Conservation (phyloP, 208 protist species). For the Trypanosoma caninum region DNA sequence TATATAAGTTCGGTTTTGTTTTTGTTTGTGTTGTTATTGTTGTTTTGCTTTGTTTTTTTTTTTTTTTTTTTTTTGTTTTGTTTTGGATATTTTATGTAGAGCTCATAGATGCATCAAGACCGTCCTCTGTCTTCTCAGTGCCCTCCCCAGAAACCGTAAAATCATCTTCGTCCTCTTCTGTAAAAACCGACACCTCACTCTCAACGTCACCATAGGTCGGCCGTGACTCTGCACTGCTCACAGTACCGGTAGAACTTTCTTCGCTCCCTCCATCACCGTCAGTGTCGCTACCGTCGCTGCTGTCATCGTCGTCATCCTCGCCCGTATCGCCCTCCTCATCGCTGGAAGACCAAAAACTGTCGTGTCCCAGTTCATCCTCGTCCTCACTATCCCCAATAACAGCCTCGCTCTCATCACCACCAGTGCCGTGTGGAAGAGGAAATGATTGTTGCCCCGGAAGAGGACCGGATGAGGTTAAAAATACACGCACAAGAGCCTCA, state of each 20-base stretch:
- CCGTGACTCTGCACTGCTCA: slow-evolving; percentile 1
- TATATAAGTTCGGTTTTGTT: background rate
- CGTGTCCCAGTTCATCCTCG: slow-evolving; percentile 30
- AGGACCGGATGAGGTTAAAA: slow-evolving; percentile 75
- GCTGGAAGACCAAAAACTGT: slow-evolving; percentile 22
- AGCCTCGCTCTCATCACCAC: slow-evolving; percentile 30
- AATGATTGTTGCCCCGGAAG: slow-evolving; percentile 60
- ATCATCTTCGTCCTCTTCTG: slow-evolving; percentile 25
- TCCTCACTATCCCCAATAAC: slow-evolving; percentile 49
- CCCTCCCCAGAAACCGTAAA: slow-evolving; percentile 24
- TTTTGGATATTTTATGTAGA: slow-evolving; percentile 17
- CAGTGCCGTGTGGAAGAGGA: slow-evolving; percentile 43
- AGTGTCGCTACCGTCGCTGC: slow-evolving; percentile 5
- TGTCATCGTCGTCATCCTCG: slow-evolving; percentile 25
- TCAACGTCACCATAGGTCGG: background rate
- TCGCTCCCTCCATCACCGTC: slow-evolving; percentile 12
- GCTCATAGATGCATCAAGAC: slow-evolving; percentile 14
- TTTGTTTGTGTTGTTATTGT: background rate
- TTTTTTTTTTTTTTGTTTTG: slow-evolving; percentile 1
- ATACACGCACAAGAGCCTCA: slow-evolving; percentile 61
- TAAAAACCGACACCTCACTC: slow-evolving; percentile 1
- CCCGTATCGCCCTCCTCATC: slow-evolving; percentile 15
- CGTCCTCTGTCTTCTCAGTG: slow-evolving; percentile 24
- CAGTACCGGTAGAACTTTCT: background rate
- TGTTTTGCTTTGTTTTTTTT: slow-evolving; percentile 3